These are phyloP conservation scores for Neurospora sp. DNA, from an alignment of 495 filamentous ascomycete genomes.

Conservation along the genomic window DNA sequence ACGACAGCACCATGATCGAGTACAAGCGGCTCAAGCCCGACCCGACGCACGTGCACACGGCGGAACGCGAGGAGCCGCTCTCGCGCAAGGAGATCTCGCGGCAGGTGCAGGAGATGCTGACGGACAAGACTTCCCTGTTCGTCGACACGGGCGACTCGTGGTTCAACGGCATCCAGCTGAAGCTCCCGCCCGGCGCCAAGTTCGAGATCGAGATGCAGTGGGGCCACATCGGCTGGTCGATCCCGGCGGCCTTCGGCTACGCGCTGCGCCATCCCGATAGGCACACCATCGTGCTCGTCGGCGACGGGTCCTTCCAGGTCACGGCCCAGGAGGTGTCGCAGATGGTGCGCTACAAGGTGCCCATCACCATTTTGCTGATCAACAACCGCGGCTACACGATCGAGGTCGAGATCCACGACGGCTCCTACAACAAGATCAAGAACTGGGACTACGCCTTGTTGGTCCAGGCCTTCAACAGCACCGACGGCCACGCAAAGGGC, in stretches of 20 bases:
- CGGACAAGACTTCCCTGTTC: constrained; percentile 7
- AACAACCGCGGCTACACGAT: constrained; percentile 45
- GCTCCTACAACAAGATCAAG: constrained; percentile 18
- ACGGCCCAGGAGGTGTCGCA: constrained; percentile 21
- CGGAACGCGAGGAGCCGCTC: constrained; percentile 4
- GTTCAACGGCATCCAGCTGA: constrained; percentile 17
- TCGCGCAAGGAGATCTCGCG: constrained; percentile 13
- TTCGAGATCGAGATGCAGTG: constrained; percentile 24
- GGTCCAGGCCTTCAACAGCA: constrained; percentile 12
- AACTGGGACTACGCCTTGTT: constrained; percentile 18
- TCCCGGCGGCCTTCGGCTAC: constrained; percentile 18
- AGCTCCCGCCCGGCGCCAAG: constrained; percentile 11
- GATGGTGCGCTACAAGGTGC: constrained; percentile 20
- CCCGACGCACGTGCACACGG: constrained; percentile 1
- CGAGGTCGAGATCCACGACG: constrained; percentile 41
- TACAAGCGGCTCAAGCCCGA: constrained; percentile 15
- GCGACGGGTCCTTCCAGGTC: constrained; percentile 22
- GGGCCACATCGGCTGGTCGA: constrained; percentile 22
- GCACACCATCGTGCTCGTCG: constrained; percentile 13
- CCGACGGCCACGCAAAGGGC: constrained; percentile 12
- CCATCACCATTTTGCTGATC: constrained; percentile 22
- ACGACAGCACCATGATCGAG: constrained; percentile 14
- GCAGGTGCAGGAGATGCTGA: constrained; percentile 9
- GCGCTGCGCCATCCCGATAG: constrained; percentile 11
- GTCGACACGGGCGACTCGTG: constrained; percentile 18